These are phyloP conservation scores for Cryptococcus jaspeensis DNA, from an alignment of 1,284 basidiomycete genomes.

Conservation along the genomic window DNA sequence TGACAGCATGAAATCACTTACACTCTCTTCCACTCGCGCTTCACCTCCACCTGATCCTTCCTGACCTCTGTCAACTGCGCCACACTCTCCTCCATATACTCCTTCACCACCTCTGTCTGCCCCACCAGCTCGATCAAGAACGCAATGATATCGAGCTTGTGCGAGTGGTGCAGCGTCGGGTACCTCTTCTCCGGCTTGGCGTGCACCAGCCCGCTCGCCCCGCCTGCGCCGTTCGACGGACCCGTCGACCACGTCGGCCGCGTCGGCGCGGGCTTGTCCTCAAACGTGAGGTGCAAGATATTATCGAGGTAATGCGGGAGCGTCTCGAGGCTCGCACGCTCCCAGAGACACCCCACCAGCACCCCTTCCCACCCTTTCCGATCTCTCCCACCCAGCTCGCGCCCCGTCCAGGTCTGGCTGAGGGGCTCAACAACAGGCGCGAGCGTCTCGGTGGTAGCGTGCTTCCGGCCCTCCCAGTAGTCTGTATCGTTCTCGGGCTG, in stretches of 20 bases:
- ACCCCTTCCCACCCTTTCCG: conserved; percentile 69
- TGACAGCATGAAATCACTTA: conserved; percentile 57
- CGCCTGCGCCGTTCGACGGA: conserved; percentile 46
- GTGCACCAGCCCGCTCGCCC: conserved; percentile 36
- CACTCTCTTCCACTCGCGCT: conserved; percentile 81
- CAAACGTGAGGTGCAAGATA: conserved; percentile 71
- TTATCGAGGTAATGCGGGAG: conserved; percentile 74
- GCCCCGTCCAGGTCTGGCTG: conserved; percentile 34
- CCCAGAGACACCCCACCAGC: conserved; percentile 82
- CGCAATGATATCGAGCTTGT: conserved; percentile 79
- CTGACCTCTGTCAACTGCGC: conserved; percentile 83
- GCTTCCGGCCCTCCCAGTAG: conserved; percentile 49
- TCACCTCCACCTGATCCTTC: conserved; percentile 94
- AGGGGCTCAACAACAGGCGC: conserved; percentile 34
- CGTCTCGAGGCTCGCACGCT: conserved; percentile 73
- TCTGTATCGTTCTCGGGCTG: conserved; percentile 37
- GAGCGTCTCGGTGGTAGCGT: conserved; percentile 47
- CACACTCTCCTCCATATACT: conserved; percentile 87
- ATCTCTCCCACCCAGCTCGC: conserved; percentile 38
- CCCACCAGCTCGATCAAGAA: conserved; percentile 89
- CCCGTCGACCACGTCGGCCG: conserved; percentile 50
- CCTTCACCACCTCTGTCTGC: conserved; percentile 81
- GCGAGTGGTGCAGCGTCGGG: conserved; percentile 65
- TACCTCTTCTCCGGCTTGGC: conserved; percentile 65
- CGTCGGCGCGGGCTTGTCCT: conserved; percentile 48